Conservation (phyloP, 768 basidiomycete genomes). For the Daedaleopsis sinensis region DNA sequence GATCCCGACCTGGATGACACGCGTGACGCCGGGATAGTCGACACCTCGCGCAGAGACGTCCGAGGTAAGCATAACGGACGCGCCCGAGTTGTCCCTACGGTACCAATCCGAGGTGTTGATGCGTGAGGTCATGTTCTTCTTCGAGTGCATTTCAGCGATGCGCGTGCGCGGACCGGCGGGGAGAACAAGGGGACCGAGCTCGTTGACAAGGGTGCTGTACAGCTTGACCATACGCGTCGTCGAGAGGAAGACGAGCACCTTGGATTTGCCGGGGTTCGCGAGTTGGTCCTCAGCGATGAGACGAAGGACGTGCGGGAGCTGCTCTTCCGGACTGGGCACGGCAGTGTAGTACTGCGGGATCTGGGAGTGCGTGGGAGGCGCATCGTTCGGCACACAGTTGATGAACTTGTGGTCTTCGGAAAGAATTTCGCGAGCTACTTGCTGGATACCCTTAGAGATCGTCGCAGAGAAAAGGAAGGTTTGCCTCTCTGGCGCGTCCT, state of each 20-base stretch:
- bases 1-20: conserved; percentile 89
- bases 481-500: conserved; percentile 67
- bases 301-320: conserved; percentile 77
- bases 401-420: conserved; percentile 68
- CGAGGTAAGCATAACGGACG: conserved; percentile 76
- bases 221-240: conserved; percentile 88
- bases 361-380: conserved; percentile 68
- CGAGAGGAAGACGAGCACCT: conserved; percentile 80
- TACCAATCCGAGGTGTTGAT: conserved; percentile 61
- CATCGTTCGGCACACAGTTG: conserved; percentile 65
- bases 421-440: conserved; percentile 66
- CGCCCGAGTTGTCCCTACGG: conserved; percentile 51
- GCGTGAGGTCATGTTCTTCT: conserved; percentile 62
- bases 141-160: conserved; percentile 85
- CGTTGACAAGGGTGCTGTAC: conserved; percentile 61
- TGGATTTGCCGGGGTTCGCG: conserved; percentile 61
- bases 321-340: conserved; percentile 63
- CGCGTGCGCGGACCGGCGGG: conserved; percentile 54
- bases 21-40: conserved; percentile 86
- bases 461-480: conserved; percentile 94
- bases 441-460: conserved; percentile 69
- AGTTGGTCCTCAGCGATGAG: conserved; percentile 91
- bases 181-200: conserved; percentile 45
- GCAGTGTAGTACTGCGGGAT: conserved; percentile 85
- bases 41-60: conserved; percentile 90